phyloP scores from a whole-genome alignment of 192 early-diverging fungal genomes.

The Bifiguratus adelaidae region DNA sequence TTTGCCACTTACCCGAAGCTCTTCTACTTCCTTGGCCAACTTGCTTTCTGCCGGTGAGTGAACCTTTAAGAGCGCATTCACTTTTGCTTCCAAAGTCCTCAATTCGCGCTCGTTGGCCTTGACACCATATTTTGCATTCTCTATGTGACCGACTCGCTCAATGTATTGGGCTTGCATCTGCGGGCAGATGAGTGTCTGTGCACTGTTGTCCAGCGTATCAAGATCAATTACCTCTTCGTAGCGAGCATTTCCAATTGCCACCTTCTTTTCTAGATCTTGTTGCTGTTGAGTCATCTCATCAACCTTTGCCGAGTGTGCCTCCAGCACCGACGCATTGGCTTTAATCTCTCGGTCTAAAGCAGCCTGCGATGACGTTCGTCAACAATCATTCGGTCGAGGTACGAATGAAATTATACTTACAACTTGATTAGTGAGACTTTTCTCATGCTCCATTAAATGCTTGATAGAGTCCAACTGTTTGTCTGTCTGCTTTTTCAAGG shows the following conservation, averaged over 20 bases:
- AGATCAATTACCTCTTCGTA: slow-evolving; percentile 39
- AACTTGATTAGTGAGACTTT: slow-evolving; percentile 52
- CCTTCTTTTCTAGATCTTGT: slow-evolving; percentile 49
- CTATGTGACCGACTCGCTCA: slow-evolving; percentile 50
- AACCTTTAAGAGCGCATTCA: slow-evolving; percentile 54
- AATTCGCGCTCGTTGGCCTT: too few species aligned
- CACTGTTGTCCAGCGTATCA: too few species aligned
- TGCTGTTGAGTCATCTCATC: slow-evolving; percentile 48
- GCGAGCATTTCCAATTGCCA: slow-evolving; percentile 37
- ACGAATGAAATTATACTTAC: slow-evolving; percentile 23
- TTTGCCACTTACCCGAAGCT: slow-evolving; percentile 14
- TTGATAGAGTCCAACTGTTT: slow-evolving; percentile 81
- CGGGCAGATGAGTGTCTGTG: too few species aligned
- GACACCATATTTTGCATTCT: slow-evolving; percentile 46
- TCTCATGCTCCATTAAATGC: slow-evolving; percentile 71
- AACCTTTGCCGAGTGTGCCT: slow-evolving; percentile 33
- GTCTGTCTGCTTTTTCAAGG: slow-evolving; percentile 63
- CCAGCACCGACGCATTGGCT: background rate
- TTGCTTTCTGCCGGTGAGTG: slow-evolving; percentile 45
- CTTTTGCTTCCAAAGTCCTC: slow-evolving; percentile 44
- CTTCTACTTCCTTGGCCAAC: slow-evolving; percentile 30
- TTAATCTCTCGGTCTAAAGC: slow-evolving; percentile 2
- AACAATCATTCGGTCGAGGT: background rate
- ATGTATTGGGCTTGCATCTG: slow-evolving; percentile 45
- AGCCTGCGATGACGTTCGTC: background rate